A percentile compares a stretch with the other conserved stretches of the same genome.
Conservation (phyloP, 129 eudicot species). For the Escallonia rubra region DNA sequence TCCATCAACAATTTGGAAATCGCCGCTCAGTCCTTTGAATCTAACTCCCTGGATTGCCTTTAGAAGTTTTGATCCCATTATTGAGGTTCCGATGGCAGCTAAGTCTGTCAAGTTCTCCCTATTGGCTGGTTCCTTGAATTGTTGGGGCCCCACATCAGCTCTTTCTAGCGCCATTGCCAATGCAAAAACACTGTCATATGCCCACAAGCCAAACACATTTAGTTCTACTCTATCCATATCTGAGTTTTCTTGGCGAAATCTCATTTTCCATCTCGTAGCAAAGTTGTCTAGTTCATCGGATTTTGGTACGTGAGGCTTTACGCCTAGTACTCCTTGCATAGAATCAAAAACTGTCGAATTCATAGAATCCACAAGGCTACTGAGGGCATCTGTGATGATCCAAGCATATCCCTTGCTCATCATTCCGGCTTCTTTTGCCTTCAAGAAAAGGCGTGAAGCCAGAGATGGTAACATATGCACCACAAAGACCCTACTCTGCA, state of each 20-base stretch:
- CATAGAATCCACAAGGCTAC: constrained; percentile 28
- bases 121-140: neutral
- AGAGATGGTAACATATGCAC: constrained; percentile 33
- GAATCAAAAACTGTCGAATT: constrained; percentile 20
- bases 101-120: constrained; percentile 28
- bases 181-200: constrained; percentile 36
- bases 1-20: constrained; percentile 36
- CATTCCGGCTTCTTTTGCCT: constrained; percentile 39
- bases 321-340: constrained; percentile 57
- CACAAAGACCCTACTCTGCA: constrained; percentile 55
- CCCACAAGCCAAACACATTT: constrained; percentile 47
- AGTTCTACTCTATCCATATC: constrained; percentile 18
- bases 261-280: constrained; percentile 36
- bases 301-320: constrained; percentile 42
- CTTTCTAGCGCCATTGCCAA: constrained; percentile 43
- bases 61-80: constrained; percentile 32
- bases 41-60: constrained; percentile 17
- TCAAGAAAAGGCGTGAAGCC: constrained; percentile 32
- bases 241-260: constrained; percentile 28
- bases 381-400: constrained; percentile 47
- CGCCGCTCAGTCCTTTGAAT: constrained; percentile 49
- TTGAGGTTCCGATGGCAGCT: constrained; percentile 42
- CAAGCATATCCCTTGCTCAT: constrained; percentile 50
- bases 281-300: constrained; percentile 23
- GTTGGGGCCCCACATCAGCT: constrained; percentile 8